A percentile compares a stretch with the other conserved stretches of the same genome.
Evolutionary conservation across 768 basidiomycete genomes (phyloP).

Genomic region (Boletellus sp.): DNA sequence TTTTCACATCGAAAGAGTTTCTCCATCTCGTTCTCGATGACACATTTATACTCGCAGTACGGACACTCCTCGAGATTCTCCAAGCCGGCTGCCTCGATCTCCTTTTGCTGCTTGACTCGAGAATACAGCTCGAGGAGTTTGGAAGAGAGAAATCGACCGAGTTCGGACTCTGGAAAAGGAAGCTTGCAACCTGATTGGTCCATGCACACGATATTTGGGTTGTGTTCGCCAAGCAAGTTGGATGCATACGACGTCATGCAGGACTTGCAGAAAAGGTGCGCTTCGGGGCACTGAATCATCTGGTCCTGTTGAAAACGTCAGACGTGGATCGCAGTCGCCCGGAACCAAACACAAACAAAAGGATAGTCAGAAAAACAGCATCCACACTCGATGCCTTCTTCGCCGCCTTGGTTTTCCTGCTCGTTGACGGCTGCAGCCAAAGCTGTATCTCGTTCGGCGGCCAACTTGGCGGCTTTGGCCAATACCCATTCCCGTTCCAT

Average conservation of each 20-base stretch:
- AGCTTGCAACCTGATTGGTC: conserved; percentile 71
- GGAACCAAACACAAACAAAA: conserved; percentile 49
- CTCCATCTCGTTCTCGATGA: conserved; percentile 68
- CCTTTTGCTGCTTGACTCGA: conserved; percentile 71
- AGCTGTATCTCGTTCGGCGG: conserved; percentile 23
- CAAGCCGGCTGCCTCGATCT: conserved; percentile 72
- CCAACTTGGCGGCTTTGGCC: conserved; percentile 30
- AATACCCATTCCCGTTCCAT: conserved; percentile 47
- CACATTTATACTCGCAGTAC: conserved; percentile 81
- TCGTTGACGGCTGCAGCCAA: conserved; percentile 34
- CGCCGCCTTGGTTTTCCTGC: conserved; percentile 45
- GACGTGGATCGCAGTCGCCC: neutral
- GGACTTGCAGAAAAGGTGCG: conserved; percentile 77
- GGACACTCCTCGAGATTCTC: conserved; percentile 88
- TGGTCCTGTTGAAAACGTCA: conserved; percentile 48
- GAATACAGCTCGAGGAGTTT: conserved; percentile 71
- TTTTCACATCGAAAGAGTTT: conserved; percentile 56
- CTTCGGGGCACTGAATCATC: conserved; percentile 87
- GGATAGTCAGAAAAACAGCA: conserved; percentile 77
- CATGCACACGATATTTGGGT: conserved; percentile 72
- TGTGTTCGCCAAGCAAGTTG: conserved; percentile 60
- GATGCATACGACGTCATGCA: conserved; percentile 72
- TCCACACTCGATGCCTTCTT: conserved; percentile 76
- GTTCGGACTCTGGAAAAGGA: conserved; percentile 64
- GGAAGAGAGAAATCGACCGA: conserved; percentile 59